Evolutionary conservation across 805 yeast species (phyloP), one percentile per base, ranked within the genome.

Genomic region (Scheffersomyces lignosus): DNA sequence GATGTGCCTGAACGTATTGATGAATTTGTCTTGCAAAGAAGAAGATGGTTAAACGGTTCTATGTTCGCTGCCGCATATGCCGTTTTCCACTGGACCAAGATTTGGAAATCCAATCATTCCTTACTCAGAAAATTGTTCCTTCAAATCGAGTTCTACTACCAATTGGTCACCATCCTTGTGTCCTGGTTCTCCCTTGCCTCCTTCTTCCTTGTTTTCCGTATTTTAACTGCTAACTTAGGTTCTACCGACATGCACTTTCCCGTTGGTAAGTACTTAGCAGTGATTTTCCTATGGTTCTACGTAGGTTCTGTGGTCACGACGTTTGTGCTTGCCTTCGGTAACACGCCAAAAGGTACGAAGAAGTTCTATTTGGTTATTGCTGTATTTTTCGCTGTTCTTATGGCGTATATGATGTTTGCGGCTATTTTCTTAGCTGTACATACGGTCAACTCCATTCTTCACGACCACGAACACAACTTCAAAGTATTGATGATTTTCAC

Each of bases 11-110:
- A 90, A 54, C 71, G 75, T n/a, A 74, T 90, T 29, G 84, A 96
- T n/a, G 98, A 93, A 56, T 88, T 93, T 55, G 87, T 91, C 36
- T 78, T 93, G 38, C 99, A 91, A 68, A 83, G 99, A 69, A 83
- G 99, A 70, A 81, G 99, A 71, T 91, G 99, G 99, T 75, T 91
- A 43, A 91, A 91, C 62, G 99, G 99, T 59, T 95, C 99, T 2
- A 77, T 93, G 56, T 93, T 93, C 67, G 98, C 99, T 1, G 98
- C 98, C 3, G 70, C 90, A 37, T 93, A 85, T 58, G 81, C 97
- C 2, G 87, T 87, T 46, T 55, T 86, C 38, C 95, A 90, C 58
- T 87, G 90, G 75, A 74, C 80, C 38, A 85, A 86, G 50, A 85
- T 93, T 38, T 91, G 96, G 96, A 69, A 76, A 43, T 87, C 96